Conservation (phyloP, 495 filamentous ascomycete species). For the Penicillium paxilli region DNA sequence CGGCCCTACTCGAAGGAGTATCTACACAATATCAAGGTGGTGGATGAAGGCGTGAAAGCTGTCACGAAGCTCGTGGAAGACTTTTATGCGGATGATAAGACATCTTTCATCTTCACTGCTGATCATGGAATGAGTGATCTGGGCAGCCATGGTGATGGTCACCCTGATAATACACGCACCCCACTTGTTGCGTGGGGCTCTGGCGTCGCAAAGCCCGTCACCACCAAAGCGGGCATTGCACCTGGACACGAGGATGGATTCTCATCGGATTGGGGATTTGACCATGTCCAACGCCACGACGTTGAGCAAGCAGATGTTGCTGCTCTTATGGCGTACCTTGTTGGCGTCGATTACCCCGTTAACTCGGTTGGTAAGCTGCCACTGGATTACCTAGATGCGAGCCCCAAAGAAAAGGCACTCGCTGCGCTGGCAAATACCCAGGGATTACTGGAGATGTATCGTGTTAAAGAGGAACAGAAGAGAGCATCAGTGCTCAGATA, state of each 20-base stretch:
- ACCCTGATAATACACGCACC: constrained; percentile 96
- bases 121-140: constrained; percentile 99
- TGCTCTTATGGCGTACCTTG: constrained; percentile 94
- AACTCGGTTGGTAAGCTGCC: constrained; percentile 97
- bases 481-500: constrained; percentile 72
- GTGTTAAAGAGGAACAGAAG: constrained; percentile 89
- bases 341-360: constrained; percentile 85
- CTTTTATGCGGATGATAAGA: constrained; percentile 91
- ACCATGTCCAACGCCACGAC: constrained; percentile 80
- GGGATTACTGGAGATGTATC: constrained; percentile 95
- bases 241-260: constrained; percentile 91
- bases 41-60: constrained; percentile 84
- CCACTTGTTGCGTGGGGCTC: constrained; percentile 94
- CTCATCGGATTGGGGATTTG: constrained; percentile 84
- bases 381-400: constrained; percentile 73
- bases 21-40: constrained; percentile 88
- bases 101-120: constrained; percentile 94
- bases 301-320: constrained; percentile 95
- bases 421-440: constrained; percentile 84
- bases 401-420: constrained; percentile 73
- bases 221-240: constrained; percentile 50
- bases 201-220: constrained; percentile 76
- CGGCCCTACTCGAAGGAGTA: constrained; percentile 96
- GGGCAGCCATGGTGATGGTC: constrained; percentile 96
- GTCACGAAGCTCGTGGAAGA: constrained; percentile 78